Evolutionary conservation across 345 rosid species (phyloP).

Genomic region (Acer negundo): DNA sequence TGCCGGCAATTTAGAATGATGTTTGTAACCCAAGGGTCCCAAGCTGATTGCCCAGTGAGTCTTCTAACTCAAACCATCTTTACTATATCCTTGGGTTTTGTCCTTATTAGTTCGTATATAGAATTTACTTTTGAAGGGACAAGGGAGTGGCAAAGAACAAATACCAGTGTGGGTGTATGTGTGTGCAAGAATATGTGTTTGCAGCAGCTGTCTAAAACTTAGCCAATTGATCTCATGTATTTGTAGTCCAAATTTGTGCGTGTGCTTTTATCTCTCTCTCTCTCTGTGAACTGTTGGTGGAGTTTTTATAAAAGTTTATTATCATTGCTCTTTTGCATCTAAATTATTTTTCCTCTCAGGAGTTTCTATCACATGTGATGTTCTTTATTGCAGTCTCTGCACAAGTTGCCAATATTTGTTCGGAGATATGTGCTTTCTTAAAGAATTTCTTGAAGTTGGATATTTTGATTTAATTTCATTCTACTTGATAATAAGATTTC

Average conservation of each 20-base stretch:
- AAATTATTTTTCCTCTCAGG: neutral
- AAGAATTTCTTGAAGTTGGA: neutral
- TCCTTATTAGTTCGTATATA: neutral
- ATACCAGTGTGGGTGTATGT: too few relatives aligned
- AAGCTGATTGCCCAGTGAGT: conserved; percentile 10
- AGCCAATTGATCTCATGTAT: neutral
- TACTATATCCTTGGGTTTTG: neutral
- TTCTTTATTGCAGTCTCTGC: neutral
- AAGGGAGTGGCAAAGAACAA: neutral
- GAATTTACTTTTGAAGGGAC: neutral
- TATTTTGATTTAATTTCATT: neutral
- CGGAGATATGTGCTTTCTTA: neutral
- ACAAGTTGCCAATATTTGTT: neutral
- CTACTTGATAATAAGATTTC: neutral
- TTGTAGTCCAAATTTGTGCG: neutral
- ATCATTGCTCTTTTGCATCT: neutral
- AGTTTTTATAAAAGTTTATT: neutral
- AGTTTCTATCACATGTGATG: neutral
- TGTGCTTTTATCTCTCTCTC: too few relatives aligned
- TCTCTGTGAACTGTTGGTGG: neutral
- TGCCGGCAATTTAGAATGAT: neutral
- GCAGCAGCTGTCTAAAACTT: neutral
- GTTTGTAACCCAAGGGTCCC: neutral
- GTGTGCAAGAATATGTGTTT: neutral
- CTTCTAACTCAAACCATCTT: neutral